phyloP scores from a whole-genome alignment of 176 grass and related monocot species.

The Musa schizocarpa region DNA sequence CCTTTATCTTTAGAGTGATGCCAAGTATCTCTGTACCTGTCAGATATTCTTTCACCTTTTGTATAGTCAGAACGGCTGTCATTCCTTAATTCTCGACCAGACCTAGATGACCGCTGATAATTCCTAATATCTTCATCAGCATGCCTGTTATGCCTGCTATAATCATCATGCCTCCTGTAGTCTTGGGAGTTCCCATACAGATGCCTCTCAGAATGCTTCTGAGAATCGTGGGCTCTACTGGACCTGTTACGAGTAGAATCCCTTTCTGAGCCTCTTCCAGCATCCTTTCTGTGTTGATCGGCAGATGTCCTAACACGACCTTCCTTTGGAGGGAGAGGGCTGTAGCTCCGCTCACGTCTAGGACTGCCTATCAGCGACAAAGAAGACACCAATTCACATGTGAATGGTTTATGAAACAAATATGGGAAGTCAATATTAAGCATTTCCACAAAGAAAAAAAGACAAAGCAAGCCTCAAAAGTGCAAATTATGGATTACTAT shows the following conservation, averaged over 20 bases:
- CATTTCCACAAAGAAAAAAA: background rate
- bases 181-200: slow-evolving; percentile 40
- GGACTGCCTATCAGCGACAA: slow-evolving; percentile 26
- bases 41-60: slow-evolving; percentile 30
- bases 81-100: slow-evolving; percentile 39
- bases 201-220: slow-evolving; percentile 43
- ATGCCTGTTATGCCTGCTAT: slow-evolving; percentile 43
- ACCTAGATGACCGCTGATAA: slow-evolving; percentile 39
- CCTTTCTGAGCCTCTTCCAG: slow-evolving; percentile 30
- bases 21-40: slow-evolving; percentile 33
- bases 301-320: slow-evolving; percentile 26
- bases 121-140: slow-evolving; percentile 47
- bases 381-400: background rate
- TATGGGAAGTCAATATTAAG: background rate
- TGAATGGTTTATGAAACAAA: background rate
- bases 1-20: slow-evolving; percentile 28
- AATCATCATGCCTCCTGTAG: slow-evolving; percentile 55
- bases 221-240: slow-evolving; percentile 42
- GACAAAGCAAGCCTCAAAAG: background rate
- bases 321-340: slow-evolving; percentile 43
- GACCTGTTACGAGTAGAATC: slow-evolving; percentile 15
- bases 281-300: slow-evolving; percentile 30
- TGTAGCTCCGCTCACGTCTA: slow-evolving; percentile 39
- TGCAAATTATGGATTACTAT: background rate
- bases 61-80: slow-evolving; percentile 34